Percentiles rank a stretch among this genome's conserved stretches.
These are phyloP conservation scores for Acer negundo DNA, from an alignment of 345 rosid species.

Conservation along the genomic window DNA sequence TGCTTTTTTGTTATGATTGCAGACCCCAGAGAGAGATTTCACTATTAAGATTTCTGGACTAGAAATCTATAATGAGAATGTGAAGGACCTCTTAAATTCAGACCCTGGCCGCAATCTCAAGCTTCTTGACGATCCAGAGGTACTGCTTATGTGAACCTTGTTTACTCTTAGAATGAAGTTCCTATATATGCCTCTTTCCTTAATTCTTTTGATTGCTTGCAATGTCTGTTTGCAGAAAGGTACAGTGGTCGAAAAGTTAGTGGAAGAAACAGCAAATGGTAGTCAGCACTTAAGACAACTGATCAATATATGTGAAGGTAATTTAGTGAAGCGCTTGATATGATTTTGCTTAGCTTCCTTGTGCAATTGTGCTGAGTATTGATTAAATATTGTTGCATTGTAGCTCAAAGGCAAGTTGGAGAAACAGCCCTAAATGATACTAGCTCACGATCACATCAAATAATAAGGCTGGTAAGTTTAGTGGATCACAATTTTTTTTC, in stretches of 20 bases:
- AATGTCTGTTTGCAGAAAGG: conserved; percentile 71
- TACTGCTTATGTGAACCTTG: conserved; percentile 30
- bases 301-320: conserved; percentile 95
- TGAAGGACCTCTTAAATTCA: conserved; percentile 83
- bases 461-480: conserved; percentile 81
- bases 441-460: conserved; percentile 98
- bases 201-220: conserved; percentile 8
- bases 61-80: conserved; percentile 97
- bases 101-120: conserved; percentile 92
- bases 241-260: conserved; percentile 93
- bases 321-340: conserved; percentile 17
- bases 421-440: conserved; percentile 97
- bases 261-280: conserved; percentile 81
- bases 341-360: background rate
- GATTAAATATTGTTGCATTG: conserved; percentile 26
- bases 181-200: conserved; percentile 3
- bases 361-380: background rate
- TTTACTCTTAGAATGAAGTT: conserved; percentile 4
- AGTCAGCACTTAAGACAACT: conserved; percentile 82
- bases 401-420: conserved; percentile 99
- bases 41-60: conserved; percentile 91
- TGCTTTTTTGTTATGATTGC: conserved; percentile 31
- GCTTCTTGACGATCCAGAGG: conserved; percentile 99
- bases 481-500: conserved; percentile 11
- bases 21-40: conserved; percentile 98